phyloP scores from a whole-genome alignment of 495 filamentous ascomycete genomes.

The Thermothielavioides terrestris region DNA sequence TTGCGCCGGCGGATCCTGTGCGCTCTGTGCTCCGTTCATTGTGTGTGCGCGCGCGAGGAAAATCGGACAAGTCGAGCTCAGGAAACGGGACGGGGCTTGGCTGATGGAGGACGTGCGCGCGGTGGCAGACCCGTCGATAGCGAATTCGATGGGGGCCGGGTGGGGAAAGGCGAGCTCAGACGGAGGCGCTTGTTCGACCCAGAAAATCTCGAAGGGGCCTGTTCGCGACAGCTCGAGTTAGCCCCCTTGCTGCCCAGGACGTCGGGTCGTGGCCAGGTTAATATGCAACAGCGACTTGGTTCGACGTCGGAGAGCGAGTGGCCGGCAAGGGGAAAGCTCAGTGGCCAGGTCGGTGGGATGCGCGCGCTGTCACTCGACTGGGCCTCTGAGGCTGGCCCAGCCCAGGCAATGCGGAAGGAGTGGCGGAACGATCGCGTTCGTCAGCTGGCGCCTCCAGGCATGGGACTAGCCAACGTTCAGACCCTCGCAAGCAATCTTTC shows the following conservation, averaged over 20 bases:
- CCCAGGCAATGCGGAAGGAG: neutral
- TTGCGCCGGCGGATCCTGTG: conserved; percentile 19
- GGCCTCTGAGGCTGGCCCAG: neutral
- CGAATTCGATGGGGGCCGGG: neutral
- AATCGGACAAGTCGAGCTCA: conserved; percentile 4
- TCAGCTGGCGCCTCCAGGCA: neutral
- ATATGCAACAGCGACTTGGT: conserved; percentile 9
- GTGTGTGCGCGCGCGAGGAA: conserved; percentile 3
- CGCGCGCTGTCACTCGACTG: neutral
- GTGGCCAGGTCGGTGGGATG: conserved; percentile 8
- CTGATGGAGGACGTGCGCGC: conserved; percentile 2
- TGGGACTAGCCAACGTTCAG: neutral
- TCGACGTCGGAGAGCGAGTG: conserved; percentile 9
- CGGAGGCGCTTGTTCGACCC: conserved; percentile 1
- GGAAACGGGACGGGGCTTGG: conserved; percentile 3
- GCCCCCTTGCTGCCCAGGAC: conserved; percentile 13
- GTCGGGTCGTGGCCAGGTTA: conserved; percentile 9
- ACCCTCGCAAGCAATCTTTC: neutral
- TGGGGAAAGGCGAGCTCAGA: neutral
- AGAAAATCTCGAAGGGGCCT: conserved; percentile 5
- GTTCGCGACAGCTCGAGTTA: conserved; percentile 6
- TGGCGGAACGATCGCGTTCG: neutral
- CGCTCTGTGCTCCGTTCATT: conserved; percentile 29
- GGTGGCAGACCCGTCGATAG: neutral
- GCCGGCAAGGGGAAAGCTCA: conserved; percentile 7